Evolutionary conservation across 306 rosid genomes (phyloP).

Genomic region (Trifolium dubium): DNA sequence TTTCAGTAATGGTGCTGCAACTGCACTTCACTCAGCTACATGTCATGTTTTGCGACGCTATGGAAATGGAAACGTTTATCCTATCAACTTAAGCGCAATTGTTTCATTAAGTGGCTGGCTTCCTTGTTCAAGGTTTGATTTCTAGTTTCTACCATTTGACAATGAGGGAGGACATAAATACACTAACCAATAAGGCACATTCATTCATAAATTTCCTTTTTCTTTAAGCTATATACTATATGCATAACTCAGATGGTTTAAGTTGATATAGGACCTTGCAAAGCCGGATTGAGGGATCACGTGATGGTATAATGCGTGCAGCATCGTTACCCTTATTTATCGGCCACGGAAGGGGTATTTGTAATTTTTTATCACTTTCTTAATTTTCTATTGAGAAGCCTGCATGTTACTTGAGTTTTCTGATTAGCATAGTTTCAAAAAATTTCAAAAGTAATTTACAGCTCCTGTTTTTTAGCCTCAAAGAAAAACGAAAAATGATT

Average conservation of each 20-base stretch:
- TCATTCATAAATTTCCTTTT: constrained; percentile 22
- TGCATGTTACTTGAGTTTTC: neutral
- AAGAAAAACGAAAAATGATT: neutral
- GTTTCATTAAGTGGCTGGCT: constrained; percentile 97
- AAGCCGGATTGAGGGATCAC: constrained; percentile 64
- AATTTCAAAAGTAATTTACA: neutral
- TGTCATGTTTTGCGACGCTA: constrained; percentile 74
- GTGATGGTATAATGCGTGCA: constrained; percentile 78
- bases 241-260: constrained; percentile 31
- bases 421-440: neutral
- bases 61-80: constrained; percentile 81
- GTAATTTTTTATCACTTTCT: constrained; percentile 32
- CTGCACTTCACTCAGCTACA: constrained; percentile 88
- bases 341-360: constrained; percentile 86
- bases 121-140: constrained; percentile 91
- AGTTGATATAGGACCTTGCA: constrained; percentile 62
- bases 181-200: constrained; percentile 17
- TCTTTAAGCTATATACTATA: constrained; percentile 20
- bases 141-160: constrained; percentile 33
- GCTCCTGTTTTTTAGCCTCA: constrained; percentile 14
- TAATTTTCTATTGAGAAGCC: neutral
- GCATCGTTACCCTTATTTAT: constrained; percentile 75
- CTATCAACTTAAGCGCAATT: constrained; percentile 71
- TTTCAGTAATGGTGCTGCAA: constrained; percentile 98
- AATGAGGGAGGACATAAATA: neutral